Evolutionary conservation across 352 stramenopile genomes (phyloP).

Genomic region (Aphanomyces cochlioides): DNA sequence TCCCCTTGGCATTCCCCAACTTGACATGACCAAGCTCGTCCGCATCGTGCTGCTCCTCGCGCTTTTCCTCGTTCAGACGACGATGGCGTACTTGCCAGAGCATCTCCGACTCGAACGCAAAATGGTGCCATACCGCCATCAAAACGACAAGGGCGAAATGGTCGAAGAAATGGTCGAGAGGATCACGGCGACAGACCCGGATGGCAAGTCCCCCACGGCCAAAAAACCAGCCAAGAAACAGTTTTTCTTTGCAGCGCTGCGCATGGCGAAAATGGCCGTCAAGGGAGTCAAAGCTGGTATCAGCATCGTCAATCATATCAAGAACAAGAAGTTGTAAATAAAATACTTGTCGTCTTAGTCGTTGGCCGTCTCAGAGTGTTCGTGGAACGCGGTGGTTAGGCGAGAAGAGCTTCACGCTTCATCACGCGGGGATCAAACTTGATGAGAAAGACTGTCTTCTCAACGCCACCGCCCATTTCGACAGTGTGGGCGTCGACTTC

Average conservation of each 20-base stretch:
- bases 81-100: background rate
- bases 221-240: background rate
- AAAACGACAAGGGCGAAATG: background rate
- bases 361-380: too few species aligned
- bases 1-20: too few species aligned
- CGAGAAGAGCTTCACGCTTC: constrained; percentile 60
- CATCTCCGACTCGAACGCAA: constrained; percentile 2
- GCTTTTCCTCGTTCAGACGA: too few species aligned
- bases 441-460: constrained; percentile 85
- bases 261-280: background rate
- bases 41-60: too few species aligned
- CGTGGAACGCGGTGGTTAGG: constrained; percentile 34
- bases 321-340: too few species aligned
- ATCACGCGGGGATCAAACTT: constrained; percentile 86
- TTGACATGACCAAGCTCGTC: too few species aligned
- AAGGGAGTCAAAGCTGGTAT: too few species aligned
- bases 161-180: background rate
- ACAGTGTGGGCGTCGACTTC: constrained; percentile 76
- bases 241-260: background rate
- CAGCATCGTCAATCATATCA: too few species aligned
- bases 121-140: constrained; percentile 7
- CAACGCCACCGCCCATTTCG: constrained; percentile 53
- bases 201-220: background rate
- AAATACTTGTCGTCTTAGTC: too few species aligned
- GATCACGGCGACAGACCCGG: constrained; percentile 12